Base-by-base conservation (phyloP, 441 rosid genomes). In the Syzygium malaccense region DNA sequence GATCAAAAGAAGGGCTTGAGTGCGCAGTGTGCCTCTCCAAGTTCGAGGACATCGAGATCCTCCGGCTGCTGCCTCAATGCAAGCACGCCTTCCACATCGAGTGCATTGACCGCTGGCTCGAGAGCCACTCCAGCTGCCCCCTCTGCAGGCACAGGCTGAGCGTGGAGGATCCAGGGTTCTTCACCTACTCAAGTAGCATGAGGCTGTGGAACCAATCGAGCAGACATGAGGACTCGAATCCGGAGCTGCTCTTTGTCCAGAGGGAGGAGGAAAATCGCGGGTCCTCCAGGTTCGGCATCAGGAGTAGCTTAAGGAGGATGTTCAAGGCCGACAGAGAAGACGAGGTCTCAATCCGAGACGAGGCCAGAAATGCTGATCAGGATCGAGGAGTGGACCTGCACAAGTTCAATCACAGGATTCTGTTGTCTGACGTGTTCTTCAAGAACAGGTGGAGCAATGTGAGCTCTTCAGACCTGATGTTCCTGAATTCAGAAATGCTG, bases 71-170 rank as follows among this genome's bases (percentile, higher is more conserved):
- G 91, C 96, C 97, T 4, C 91, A 89, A 79, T 95, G 97, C 89
- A 89, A 93, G 54, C 97, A 95, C 85, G 97, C 95, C 33, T 95
- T 95, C 64, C 97, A 95, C 90, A 90, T 94, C 49, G 90, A 91
- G 54, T 95, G 97, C 25, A 93, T 95, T 25, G 97, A 95, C 89
- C 93, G 87, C 80, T 95, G 97, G 97, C 95, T 95, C 55, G 97
- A 94, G 86, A 91, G 89, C 56, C 94, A 94, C 91, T 94, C 97
- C 0, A 93, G 95, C 80, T 95, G 97, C 68, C 97, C 97, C 56
- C 92, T 95, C 8, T 95, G 97, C 79, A 89, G 99, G 85, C 88
- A 89, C 4, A 94, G 89, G 80, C 91, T 98, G 90, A 93, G 91
- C 12, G 58, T 92, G 1, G 97, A 93, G 19, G 97, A 95, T 51